These are phyloP conservation scores for Bryoerythrophyllum caledonicum DNA, from an alignment of 225 moss, liverwort and hornwort species.

Conservation along the genomic window DNA sequence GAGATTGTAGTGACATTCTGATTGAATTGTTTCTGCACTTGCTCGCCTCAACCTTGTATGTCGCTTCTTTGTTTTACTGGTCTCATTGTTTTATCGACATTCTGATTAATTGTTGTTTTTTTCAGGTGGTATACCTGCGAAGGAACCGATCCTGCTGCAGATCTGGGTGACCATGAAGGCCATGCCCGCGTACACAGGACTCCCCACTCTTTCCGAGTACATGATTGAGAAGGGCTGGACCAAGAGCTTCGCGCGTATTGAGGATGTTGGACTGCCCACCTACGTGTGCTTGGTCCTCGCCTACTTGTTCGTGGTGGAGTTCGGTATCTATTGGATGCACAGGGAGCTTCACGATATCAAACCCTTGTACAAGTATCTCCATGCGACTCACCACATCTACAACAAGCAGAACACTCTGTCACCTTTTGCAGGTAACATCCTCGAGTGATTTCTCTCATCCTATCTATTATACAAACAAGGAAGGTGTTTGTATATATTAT, in stretches of 20 bases:
- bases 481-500: too few relatives aligned
- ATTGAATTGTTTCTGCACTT: not conserved
- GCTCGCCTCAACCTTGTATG: not conserved
- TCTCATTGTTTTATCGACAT: constrained; percentile 3
- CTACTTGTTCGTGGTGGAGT: constrained; percentile 76
- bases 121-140: constrained; percentile 77
- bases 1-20: too few relatives aligned
- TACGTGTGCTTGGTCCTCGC: constrained; percentile 52
- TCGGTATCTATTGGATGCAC: constrained; percentile 93
- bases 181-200: constrained; percentile 79
- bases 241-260: constrained; percentile 62
- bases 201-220: constrained; percentile 84
- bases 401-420: constrained; percentile 98
- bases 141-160: constrained; percentile 83
- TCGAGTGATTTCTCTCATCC: not conserved
- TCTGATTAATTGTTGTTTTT: not conserved
- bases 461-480: not conserved
- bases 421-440: constrained; percentile 85
- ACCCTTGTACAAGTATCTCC: constrained; percentile 84
- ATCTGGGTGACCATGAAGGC: constrained; percentile 93
- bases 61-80: not conserved
- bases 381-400: constrained; percentile 98
- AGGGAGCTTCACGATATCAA: constrained; percentile 89
- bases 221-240: constrained; percentile 91
- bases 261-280: constrained; percentile 75